Percentiles rank a stretch among this genome's conserved stretches.
phyloP scores from a whole-genome alignment of 148 eudicot species.

The Rhododendron griersonianum region DNA sequence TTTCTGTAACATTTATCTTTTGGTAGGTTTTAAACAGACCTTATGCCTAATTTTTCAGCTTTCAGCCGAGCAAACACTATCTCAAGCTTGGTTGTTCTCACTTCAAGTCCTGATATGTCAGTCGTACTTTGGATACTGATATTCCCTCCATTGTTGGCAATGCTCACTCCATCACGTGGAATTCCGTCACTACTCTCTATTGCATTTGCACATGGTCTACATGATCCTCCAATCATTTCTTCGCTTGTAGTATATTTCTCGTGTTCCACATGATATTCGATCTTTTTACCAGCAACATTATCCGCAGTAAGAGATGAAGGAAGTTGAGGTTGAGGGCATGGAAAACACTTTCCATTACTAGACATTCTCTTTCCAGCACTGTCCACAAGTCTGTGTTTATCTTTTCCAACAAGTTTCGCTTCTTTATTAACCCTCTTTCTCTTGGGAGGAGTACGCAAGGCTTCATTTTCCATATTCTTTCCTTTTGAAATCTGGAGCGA shows the following conservation, averaged over 20 bases:
- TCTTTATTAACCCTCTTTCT: background rate
- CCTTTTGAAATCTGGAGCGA: background rate
- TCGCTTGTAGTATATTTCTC: background rate
- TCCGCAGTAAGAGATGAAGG: background rate
- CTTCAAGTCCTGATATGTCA: background rate
- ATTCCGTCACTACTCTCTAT: background rate
- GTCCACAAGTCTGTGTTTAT: background rate
- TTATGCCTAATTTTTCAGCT: background rate
- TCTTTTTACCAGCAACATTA: background rate
- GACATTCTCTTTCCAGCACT: background rate
- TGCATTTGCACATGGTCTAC: background rate
- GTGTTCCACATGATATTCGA: background rate
- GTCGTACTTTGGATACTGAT: background rate
- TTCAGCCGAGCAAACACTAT: background rate
- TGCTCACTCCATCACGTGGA: background rate
- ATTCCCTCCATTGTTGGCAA: background rate
- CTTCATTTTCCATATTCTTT: background rate
- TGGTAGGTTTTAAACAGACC: background rate
- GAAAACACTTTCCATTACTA: background rate
- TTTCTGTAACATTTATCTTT: background rate
- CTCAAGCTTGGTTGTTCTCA: slow-evolving; percentile 1
- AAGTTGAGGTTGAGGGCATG: background rate
- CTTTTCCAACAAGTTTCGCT: background rate
- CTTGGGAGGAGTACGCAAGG: background rate
- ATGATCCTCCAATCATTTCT: background rate